These are phyloP conservation scores for Tetrapyrgos nigripes DNA, from an alignment of 1,284 basidiomycete genomes.

Conservation along the genomic window DNA sequence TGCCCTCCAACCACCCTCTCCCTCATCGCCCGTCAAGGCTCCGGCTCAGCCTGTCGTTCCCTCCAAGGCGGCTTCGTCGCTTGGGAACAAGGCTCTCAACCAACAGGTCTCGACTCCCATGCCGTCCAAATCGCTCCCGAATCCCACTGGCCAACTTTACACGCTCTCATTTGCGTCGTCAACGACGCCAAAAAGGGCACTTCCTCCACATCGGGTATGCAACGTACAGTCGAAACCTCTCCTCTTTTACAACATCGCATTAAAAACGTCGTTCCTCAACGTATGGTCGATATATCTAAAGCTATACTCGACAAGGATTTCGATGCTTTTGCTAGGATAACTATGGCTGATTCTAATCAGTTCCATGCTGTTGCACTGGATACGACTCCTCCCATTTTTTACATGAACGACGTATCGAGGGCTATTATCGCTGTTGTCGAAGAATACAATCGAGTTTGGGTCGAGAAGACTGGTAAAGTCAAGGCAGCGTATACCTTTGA, in stretches of 20 bases:
- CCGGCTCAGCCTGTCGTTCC: slow-evolving; percentile 96
- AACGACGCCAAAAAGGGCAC: slow-evolving; percentile 98
- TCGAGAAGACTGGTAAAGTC: slow-evolving; percentile 65
- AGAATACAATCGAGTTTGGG: slow-evolving; percentile 90
- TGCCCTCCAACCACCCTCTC: slow-evolving; percentile 77
- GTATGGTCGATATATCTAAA: slow-evolving; percentile 84
- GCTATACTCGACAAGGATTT: slow-evolving; percentile 90
- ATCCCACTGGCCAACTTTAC: slow-evolving; percentile 93
- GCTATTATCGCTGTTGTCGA: slow-evolving; percentile 88
- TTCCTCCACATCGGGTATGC: slow-evolving; percentile 95
- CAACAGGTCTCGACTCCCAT: slow-evolving; percentile 86
- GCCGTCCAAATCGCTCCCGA: slow-evolving; percentile 90
- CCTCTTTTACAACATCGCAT: slow-evolving; percentile 91
- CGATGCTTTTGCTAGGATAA: slow-evolving; percentile 87
- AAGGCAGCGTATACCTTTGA: slow-evolving; percentile 98
- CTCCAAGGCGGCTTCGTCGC: slow-evolving; percentile 98
- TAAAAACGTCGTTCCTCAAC: slow-evolving; percentile 82
- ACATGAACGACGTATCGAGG: slow-evolving; percentile 96
- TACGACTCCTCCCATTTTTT: slow-evolving; percentile 97
- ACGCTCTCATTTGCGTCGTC: slow-evolving; percentile 98
- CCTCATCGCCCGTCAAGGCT: slow-evolving; percentile 95
- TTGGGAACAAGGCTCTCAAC: slow-evolving; percentile 82
- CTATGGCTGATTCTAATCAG: slow-evolving; percentile 97
- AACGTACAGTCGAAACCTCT: slow-evolving; percentile 94
- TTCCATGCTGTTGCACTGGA: slow-evolving; percentile 99